Evolutionary conservation across 345 rosid genomes (phyloP).

Genomic region (Hibiscus trionum): DNA sequence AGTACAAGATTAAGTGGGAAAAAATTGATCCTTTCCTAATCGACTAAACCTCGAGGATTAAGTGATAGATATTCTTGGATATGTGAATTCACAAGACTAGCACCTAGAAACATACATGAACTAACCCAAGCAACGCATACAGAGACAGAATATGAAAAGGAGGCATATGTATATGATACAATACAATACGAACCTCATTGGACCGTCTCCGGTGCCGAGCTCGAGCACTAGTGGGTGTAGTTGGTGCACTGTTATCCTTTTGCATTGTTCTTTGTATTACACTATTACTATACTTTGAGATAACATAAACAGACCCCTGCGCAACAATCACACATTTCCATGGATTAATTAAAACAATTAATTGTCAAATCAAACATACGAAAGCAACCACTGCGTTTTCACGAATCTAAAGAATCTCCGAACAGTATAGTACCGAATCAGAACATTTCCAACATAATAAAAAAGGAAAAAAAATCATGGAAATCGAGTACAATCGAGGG

Average conservation of each 20-base stretch:
- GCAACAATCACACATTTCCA: background rate
- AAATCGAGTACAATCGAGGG: background rate
- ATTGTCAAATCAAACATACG: background rate
- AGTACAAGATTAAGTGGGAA: too few species aligned
- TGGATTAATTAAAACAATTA: background rate
- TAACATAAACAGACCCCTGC: constrained; percentile 6
- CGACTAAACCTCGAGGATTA: too few species aligned
- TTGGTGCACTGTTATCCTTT: constrained; percentile 9
- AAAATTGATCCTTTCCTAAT: too few species aligned
- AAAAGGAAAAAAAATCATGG: background rate
- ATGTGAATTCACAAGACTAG: background rate
- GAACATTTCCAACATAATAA: background rate
- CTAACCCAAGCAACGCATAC: background rate
- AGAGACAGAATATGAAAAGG: background rate
- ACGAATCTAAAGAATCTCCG: too few species aligned
- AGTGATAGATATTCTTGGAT: background rate
- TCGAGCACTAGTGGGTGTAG: constrained; percentile 12
- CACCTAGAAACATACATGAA: background rate
- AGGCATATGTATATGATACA: background rate
- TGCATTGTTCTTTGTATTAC: background rate
- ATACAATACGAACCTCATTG: constrained; percentile 24
- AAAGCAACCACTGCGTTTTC: background rate
- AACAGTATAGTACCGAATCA: too few species aligned
- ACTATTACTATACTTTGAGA: background rate
- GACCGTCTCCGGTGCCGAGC: constrained; percentile 34